Evolutionary conservation across 805 yeast genomes (phyloP).

Genomic region (Wickerhamiella siamensis): DNA sequence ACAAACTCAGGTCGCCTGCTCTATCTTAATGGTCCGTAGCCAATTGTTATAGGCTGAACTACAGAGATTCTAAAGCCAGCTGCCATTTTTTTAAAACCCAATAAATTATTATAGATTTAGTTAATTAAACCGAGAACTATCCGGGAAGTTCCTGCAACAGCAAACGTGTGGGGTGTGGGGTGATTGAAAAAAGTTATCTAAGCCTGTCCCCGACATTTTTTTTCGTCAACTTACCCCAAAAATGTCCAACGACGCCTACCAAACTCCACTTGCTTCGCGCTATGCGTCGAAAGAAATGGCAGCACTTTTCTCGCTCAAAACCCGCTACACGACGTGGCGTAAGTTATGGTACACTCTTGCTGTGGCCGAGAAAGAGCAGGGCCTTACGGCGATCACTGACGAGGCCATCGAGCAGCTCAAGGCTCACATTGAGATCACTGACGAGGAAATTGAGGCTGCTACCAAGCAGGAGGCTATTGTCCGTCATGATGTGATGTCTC

Average conservation of each 20-base stretch:
- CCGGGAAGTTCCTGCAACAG: too few relatives aligned
- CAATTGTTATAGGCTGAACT: too few relatives aligned
- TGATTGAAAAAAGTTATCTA: not conserved
- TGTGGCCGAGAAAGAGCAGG: constrained; percentile 86
- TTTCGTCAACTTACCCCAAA: not conserved
- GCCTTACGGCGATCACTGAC: constrained; percentile 69
- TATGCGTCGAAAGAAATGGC: constrained; percentile 98
- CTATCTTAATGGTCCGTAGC: too few relatives aligned
- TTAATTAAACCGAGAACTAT: too few relatives aligned
- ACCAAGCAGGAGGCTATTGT: constrained; percentile 91
- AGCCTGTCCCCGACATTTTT: too few relatives aligned
- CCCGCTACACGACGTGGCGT: constrained; percentile 97
- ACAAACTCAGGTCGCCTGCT: too few relatives aligned
- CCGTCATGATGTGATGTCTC: constrained; percentile 99
- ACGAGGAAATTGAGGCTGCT: constrained; percentile 83
- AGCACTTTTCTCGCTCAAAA: constrained; percentile 75
- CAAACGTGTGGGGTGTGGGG: too few relatives aligned
- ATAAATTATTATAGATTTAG: too few relatives aligned
- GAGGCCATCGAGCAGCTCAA: constrained; percentile 85
- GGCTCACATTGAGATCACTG: constrained; percentile 65
- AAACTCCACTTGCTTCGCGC: constrained; percentile 90
- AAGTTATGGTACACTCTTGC: constrained; percentile 92
- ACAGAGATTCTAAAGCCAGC: too few relatives aligned
- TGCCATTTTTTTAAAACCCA: too few relatives aligned
- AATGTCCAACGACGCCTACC: constrained; percentile 49